A percentile compares a stretch with the other conserved stretches of the same genome.
These are phyloP conservation scores for Neofusicoccum cordaticola DNA, from an alignment of 2,329 filamentous ascomycete species.

Conservation along the genomic window DNA sequence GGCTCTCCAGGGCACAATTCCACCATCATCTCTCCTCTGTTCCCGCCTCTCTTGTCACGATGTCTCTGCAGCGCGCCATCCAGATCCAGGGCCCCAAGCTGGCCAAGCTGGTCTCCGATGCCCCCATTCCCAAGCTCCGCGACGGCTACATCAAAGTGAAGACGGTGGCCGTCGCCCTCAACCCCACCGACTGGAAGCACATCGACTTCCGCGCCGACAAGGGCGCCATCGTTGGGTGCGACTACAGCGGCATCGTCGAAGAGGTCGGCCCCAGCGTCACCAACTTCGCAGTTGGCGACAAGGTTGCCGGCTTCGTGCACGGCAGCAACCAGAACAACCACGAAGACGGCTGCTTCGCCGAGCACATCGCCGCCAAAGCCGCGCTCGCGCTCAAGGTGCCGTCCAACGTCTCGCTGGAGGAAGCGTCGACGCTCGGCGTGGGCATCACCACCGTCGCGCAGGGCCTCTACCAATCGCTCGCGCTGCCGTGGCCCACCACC, in stretches of 20 bases:
- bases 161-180: conserved; percentile 43
- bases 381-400: conserved; percentile 49
- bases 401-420: conserved; percentile 48
- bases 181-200: conserved; percentile 55
- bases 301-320: conserved; percentile 51
- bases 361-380: conserved; percentile 53
- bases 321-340: conserved; percentile 41
- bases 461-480: conserved; percentile 43
- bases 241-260: conserved; percentile 53
- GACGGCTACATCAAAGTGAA: conserved; percentile 18
- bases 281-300: conserved; percentile 51
- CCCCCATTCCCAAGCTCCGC: conserved; percentile 16
- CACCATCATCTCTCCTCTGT: not conserved
- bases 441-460: conserved; percentile 53
- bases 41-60: too few species aligned
- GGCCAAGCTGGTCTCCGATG: conserved; percentile 27
- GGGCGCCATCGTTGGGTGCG: conserved; percentile 49
- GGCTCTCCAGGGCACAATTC: too few species aligned
- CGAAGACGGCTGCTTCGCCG: conserved; percentile 54
- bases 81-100: not conserved
- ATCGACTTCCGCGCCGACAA: conserved; percentile 33
- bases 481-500: conserved; percentile 29
- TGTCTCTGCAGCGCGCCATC: not conserved
- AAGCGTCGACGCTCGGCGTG: conserved; percentile 53
- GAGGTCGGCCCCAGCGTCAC: conserved; percentile 50